Evolutionary conservation across 805 yeast species (phyloP).

Genomic region (Saccharomycodes ludwigii): DNA sequence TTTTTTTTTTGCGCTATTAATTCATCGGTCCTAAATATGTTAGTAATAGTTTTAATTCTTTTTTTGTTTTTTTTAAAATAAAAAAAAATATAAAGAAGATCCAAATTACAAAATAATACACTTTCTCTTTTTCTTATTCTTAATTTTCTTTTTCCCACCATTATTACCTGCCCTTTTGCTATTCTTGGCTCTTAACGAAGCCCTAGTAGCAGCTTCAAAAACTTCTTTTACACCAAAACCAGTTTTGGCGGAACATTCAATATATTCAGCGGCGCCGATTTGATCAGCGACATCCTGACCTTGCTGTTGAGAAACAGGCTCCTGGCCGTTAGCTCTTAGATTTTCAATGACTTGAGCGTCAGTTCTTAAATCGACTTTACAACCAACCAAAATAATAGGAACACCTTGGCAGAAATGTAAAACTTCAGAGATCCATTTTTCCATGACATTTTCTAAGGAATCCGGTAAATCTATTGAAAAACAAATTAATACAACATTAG

Average conservation of each 20-base stretch:
- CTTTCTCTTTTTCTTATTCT: constrained; percentile 14
- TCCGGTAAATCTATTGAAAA: constrained; percentile 86
- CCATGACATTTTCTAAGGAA: constrained; percentile 86
- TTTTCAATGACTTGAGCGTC: constrained; percentile 68
- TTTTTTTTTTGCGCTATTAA: neutral
- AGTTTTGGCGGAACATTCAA: constrained; percentile 81
- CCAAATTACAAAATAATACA: constrained; percentile 11
- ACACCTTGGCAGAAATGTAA: constrained; percentile 89
- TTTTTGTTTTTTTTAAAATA: neutral
- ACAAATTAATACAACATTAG: constrained; percentile 84
- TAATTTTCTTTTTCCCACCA: constrained; percentile 14
- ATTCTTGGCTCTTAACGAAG: constrained; percentile 48
- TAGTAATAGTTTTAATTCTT: neutral
- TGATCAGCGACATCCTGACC: constrained; percentile 62
- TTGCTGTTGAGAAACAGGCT: constrained; percentile 24
- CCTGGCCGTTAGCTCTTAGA: constrained; percentile 32
- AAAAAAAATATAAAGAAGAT: no score
- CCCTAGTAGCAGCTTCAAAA: constrained; percentile 82
- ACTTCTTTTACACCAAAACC: constrained; percentile 92
- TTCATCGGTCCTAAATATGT: no score
- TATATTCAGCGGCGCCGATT: constrained; percentile 68
- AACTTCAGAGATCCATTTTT: constrained; percentile 92
- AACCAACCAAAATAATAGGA: constrained; percentile 85
- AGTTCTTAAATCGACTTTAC: constrained; percentile 80
- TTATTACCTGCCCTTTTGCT: constrained; percentile 25